Evolutionary conservation across 139 green algal species (phyloP).

Genomic region (Chlorella ohadii): DNA sequence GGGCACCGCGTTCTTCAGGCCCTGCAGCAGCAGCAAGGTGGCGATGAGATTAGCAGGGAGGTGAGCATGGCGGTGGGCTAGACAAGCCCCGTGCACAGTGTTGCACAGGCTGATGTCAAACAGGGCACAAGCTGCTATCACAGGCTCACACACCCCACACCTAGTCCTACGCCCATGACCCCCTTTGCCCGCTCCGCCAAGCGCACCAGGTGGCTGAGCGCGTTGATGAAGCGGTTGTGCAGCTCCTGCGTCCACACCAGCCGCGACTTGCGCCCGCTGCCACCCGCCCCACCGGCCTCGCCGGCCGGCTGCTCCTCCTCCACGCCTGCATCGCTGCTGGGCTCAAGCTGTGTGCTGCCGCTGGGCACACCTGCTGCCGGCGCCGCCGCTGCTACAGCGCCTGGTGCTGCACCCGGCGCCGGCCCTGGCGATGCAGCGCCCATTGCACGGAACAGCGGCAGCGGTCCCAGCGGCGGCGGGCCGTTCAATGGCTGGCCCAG

Average conservation of each 20-base stretch:
- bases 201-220: conserved; percentile 74
- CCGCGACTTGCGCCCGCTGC: conserved; percentile 38
- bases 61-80: too few relatives aligned
- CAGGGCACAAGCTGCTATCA: too few relatives aligned
- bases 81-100: too few relatives aligned
- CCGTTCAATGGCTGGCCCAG: background rate
- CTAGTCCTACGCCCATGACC: too few relatives aligned
- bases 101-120: too few relatives aligned
- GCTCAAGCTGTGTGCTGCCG: background rate
- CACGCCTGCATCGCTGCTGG: background rate
- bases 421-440: background rate
- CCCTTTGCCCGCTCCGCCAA: background rate
- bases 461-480: background rate
- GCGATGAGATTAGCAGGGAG: too few relatives aligned
- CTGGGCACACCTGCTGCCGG: background rate
- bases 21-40: conserved; percentile 9
- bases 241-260: conserved; percentile 84
- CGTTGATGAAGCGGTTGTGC: conserved; percentile 81
- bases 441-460: background rate
- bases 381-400: background rate
- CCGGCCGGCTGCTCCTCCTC: background rate
- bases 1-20: conserved; percentile 63
- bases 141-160: too few relatives aligned
- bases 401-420: background rate
- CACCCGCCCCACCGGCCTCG: background rate